Conservation (phyloP, 805 yeast species). For the Barnettozyma californica region DNA sequence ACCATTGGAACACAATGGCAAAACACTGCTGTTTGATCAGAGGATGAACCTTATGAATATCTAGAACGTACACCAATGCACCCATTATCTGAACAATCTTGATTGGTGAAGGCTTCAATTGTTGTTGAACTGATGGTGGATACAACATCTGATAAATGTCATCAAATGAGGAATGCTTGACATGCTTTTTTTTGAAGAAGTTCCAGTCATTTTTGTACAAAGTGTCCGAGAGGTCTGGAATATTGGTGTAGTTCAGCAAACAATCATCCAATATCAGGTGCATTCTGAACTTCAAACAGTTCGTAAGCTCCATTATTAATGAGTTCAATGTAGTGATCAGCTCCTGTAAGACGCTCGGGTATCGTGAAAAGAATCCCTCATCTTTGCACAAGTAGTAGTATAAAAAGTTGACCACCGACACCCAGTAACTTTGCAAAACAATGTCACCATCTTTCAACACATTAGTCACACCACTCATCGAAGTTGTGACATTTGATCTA, state of each 20-base stretch:
- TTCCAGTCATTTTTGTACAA: slow-evolving; percentile 73
- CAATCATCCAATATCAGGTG: slow-evolving; percentile 57
- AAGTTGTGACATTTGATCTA: slow-evolving; percentile 53
- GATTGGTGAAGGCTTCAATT: slow-evolving; percentile 86
- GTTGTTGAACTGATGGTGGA: slow-evolving; percentile 79
- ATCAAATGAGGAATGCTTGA: slow-evolving; percentile 50
- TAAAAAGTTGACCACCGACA: slow-evolving; percentile 70
- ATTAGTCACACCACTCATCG: slow-evolving; percentile 54
- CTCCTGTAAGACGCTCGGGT: slow-evolving; percentile 60
- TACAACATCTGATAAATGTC: slow-evolving; percentile 70
- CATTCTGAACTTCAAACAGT: slow-evolving; percentile 59
- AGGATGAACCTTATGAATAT: slow-evolving; percentile 75
- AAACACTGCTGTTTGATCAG: slow-evolving; percentile 73
- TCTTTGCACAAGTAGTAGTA: slow-evolving; percentile 74
- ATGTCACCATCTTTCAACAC: slow-evolving; percentile 49
- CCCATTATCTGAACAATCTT: slow-evolving; percentile 81
- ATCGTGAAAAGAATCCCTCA: slow-evolving; percentile 45
- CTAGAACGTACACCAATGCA: slow-evolving; percentile 80
- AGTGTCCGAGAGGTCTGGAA: slow-evolving; percentile 75
- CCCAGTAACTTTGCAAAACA: slow-evolving; percentile 79
- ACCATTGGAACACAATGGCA: slow-evolving; percentile 73
- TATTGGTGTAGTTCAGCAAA: slow-evolving; percentile 67
- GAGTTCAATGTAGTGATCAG: slow-evolving; percentile 50
- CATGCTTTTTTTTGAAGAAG: slow-evolving; percentile 41
- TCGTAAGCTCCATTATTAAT: slow-evolving; percentile 57